These are phyloP conservation scores for Cytospora piceicola DNA, from an alignment of 2,329 filamentous ascomycete species.

Conservation along the genomic window DNA sequence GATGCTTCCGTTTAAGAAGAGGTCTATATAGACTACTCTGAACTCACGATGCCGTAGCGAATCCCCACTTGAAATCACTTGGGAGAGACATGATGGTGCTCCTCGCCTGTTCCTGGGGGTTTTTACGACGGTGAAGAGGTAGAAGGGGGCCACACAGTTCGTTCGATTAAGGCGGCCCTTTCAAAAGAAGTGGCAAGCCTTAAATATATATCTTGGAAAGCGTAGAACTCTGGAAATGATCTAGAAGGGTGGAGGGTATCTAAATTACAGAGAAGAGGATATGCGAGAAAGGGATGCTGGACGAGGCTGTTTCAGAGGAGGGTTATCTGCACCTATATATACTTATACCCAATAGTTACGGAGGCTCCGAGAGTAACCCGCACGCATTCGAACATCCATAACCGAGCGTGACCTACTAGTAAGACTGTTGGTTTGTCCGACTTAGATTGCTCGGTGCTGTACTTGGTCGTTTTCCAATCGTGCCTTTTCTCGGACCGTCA, in stretches of 20 bases:
- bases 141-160: not conserved
- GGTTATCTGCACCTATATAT: not conserved
- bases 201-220: not conserved
- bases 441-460: conserved; percentile 31
- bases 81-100: conserved; percentile 62
- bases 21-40: not conserved
- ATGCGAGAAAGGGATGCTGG: not conserved
- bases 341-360: conserved; percentile 1
- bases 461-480: conserved; percentile 41
- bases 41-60: conserved; percentile 74
- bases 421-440: conserved; percentile 27
- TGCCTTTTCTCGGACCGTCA: conserved; percentile 55
- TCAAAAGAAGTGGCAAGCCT: not conserved
- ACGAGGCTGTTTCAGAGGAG: not conserved
- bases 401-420: conserved; percentile 3
- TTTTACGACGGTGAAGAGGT: not conserved
- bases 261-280: not conserved
- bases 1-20: not conserved
- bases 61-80: conserved; percentile 76
- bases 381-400: not conserved
- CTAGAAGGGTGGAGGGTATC: not conserved
- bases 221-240: not conserved
- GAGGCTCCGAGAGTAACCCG: not conserved
- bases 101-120: not conserved
- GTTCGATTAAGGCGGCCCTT: not conserved